A percentile compares a stretch with the other conserved stretches of the same genome.
Evolutionary conservation across 2,329 filamentous ascomycete species (phyloP).

Genomic region (Thermothelomyces thermophilus): DNA sequence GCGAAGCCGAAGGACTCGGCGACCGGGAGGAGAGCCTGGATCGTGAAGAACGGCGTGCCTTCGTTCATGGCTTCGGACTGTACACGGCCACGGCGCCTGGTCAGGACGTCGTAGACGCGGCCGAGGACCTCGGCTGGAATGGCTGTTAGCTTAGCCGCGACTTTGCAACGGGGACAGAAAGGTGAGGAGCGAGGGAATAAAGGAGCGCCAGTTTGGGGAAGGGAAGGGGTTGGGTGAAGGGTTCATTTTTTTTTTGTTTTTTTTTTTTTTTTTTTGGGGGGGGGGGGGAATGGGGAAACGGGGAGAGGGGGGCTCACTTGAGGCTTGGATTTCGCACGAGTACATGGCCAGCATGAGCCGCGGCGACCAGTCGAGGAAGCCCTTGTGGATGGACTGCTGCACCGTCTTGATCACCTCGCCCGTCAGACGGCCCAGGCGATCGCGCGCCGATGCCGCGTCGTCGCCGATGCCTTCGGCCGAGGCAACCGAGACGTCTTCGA

Average conservation of each 20-base stretch:
- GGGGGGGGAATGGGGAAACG: not conserved
- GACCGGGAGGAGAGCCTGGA: conserved; percentile 79
- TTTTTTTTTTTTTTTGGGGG: not conserved
- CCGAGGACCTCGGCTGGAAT: conserved; percentile 79
- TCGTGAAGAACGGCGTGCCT: conserved; percentile 93
- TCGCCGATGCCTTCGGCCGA: conserved; percentile 36
- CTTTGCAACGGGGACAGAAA: too few species aligned
- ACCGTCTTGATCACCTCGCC: conserved; percentile 90
- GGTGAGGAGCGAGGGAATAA: too few species aligned
- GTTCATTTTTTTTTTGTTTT: too few species aligned
- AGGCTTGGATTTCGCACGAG: conserved; percentile 93
- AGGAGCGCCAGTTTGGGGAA: too few species aligned
- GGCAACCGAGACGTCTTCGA: conserved; percentile 69
- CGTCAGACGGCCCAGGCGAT: conserved; percentile 72
- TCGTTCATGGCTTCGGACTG: conserved; percentile 88
- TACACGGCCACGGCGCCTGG: conserved; percentile 81
- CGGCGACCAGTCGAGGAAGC: conserved; percentile 92
- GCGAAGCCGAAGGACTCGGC: conserved; percentile 94
- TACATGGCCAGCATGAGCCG: conserved; percentile 98
- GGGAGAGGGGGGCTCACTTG: conserved; percentile 48
- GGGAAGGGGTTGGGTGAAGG: too few species aligned
- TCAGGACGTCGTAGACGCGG: conserved; percentile 96
- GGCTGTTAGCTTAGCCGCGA: conserved; percentile 19
- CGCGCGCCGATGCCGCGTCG: conserved; percentile 45
- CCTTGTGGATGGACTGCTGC: conserved; percentile 73